Evolutionary conservation across 2,329 filamentous ascomycete species (phyloP), one percentile per base, ranked within the genome.

Genomic region (Diaporthe sp.): DNA sequence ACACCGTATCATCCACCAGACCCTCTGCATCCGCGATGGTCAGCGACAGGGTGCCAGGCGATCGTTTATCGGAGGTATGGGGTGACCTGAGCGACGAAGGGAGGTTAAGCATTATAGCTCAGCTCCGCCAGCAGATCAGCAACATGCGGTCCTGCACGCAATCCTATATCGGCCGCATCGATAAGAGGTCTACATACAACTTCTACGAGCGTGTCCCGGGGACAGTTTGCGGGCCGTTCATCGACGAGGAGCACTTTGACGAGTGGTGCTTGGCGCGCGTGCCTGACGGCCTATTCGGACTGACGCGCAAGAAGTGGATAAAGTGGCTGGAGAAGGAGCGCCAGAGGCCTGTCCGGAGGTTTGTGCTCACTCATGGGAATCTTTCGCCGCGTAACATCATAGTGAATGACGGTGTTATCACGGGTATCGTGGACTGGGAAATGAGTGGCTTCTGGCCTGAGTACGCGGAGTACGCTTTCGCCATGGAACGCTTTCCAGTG

Each of bases 371-470:
- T 2, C 70, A 72, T 19, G 70, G 70, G 1, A 55, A 72, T 19
- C 47, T 72, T 19, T 54, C 70, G 38, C 66, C 74, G 30, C 54
- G 74, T 1, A 75, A 77, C n/a, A 75, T 77, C 67, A 50, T 75
- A 22, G 71, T 72, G 17, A 54, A 74, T 9, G 60, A 45, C 15
- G 52, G 60, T 19, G 45, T 58, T 4, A 45, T 77, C 15, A 76
- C 71, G 40, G 75, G 75, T 1, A 76, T 77, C n/a, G 60, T 77
- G 4, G 74, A 74, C 71, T 77, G 75, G 75, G 75, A 72, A 15
- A 64, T 50, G 45, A 74, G 75, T 38, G 75, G 75, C 7, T 76
- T 76, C 45, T 77, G 69, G 55, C 75, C 75, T 12, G 75, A 76
- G 30, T 77, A 77, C 50, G 74, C 71, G 15, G 75, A 76, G 55